phyloP scores from a whole-genome alignment of 2,329 filamentous ascomycete genomes.

The Neurospora sp. region DNA sequence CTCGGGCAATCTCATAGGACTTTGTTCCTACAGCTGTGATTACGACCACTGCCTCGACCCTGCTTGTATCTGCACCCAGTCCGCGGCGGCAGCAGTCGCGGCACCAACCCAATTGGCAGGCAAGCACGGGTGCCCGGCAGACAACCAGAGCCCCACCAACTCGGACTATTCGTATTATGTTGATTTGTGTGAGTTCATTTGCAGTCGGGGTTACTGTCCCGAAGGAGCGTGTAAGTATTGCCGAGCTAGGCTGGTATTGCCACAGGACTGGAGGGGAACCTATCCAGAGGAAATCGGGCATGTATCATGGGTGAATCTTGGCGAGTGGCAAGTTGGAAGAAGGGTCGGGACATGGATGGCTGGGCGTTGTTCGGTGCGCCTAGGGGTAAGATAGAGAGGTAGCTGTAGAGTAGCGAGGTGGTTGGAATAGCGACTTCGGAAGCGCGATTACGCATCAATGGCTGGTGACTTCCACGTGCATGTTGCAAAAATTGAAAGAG shows the following conservation, averaged over 20 bases:
- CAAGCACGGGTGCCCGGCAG: background rate
- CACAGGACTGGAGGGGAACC: no score
- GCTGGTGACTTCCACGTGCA: background rate
- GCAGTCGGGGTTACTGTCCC: background rate
- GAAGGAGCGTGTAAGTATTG: conserved; percentile 2
- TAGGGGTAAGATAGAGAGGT: no score
- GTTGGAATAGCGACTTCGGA: no score
- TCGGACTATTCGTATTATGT: background rate
- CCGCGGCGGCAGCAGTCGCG: background rate
- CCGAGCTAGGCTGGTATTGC: background rate
- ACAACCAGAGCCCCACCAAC: background rate
- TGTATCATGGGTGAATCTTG: no score
- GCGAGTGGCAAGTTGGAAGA: no score
- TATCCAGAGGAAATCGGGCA: no score
- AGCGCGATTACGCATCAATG: background rate
- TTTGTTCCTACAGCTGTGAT: background rate
- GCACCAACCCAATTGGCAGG: background rate
- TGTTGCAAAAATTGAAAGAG: background rate
- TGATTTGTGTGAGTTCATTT: background rate
- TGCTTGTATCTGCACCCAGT: background rate
- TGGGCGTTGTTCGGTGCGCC: no score
- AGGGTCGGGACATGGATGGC: no score
- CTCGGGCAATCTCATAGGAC: background rate
- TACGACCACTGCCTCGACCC: background rate
- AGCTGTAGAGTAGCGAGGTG: no score